Evolutionary conservation across 2,329 filamentous ascomycete genomes (phyloP).

Genomic region (Didymella sp.): DNA sequence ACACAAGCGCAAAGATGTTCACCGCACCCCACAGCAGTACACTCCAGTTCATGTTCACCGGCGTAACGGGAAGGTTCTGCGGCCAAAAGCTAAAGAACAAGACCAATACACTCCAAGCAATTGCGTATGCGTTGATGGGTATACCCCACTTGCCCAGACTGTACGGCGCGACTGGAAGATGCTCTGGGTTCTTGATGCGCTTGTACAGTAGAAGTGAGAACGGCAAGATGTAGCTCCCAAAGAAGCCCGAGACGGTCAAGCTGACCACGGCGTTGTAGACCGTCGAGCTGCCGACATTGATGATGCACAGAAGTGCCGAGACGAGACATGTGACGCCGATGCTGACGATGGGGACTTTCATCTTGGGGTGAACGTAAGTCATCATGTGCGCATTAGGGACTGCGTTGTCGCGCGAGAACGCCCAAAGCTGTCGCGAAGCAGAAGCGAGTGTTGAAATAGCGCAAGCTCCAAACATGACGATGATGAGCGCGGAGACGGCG

Average conservation of each 20-base stretch:
- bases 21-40: slow-evolving; percentile 27
- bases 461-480: slow-evolving; percentile 37
- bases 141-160: slow-evolving; percentile 23
- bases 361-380: slow-evolving; percentile 19
- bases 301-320: slow-evolving; percentile 22
- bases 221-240: slow-evolving; percentile 28
- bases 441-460: slow-evolving; percentile 42
- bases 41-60: slow-evolving; percentile 33
- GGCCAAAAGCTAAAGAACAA: slow-evolving; percentile 35
- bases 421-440: slow-evolving; percentile 43
- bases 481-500: slow-evolving; percentile 46
- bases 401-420: slow-evolving; percentile 50
- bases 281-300: slow-evolving; percentile 27
- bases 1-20: slow-evolving; percentile 26
- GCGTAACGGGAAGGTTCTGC: slow-evolving; percentile 23
- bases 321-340: slow-evolving; percentile 20
- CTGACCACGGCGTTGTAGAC: slow-evolving; percentile 34
- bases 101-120: slow-evolving; percentile 24
- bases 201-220: slow-evolving; percentile 23
- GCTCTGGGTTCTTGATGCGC: slow-evolving; percentile 16
- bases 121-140: slow-evolving; percentile 22
- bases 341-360: slow-evolving; percentile 28
- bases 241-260: slow-evolving; percentile 26
- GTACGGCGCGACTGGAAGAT: slow-evolving; percentile 14
- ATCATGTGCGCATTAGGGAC: slow-evolving; percentile 35